phyloP scores from a whole-genome alignment of 106 monocot species.

The Phalaenopsis equestris region DNA sequence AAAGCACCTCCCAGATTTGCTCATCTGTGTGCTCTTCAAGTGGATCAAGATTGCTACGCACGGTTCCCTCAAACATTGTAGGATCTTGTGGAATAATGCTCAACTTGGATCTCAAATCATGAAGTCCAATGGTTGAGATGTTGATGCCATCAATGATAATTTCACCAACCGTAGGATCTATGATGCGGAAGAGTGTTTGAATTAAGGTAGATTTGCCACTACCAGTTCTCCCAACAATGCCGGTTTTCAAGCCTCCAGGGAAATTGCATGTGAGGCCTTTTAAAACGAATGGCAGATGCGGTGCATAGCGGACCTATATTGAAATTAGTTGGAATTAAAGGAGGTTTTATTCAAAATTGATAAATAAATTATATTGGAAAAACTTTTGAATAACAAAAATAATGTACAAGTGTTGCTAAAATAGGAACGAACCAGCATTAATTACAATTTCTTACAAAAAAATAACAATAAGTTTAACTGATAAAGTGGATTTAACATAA shows the following conservation, averaged over 20 bases:
- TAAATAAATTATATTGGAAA: neutral
- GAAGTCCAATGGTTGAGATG: constrained; percentile 70
- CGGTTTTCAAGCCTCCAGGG: constrained; percentile 58
- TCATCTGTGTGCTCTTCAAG: constrained; percentile 74
- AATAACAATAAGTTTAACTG: too few relatives aligned
- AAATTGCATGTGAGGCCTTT: constrained; percentile 62
- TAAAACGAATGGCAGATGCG: constrained; percentile 77
- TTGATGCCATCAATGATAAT: constrained; percentile 66
- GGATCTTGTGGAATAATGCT: constrained; percentile 97
- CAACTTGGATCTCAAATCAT: constrained; percentile 70
- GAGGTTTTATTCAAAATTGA: too few relatives aligned
- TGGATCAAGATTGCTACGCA: constrained; percentile 79
- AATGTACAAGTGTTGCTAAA: too few relatives aligned
- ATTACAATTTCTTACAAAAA: too few relatives aligned
- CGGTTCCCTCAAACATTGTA: constrained; percentile 87
- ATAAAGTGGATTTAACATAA: too few relatives aligned
- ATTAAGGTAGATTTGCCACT: constrained; percentile 83
- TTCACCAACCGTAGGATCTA: constrained; percentile 59
- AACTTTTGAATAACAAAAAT: too few relatives aligned
- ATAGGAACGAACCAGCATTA: too few relatives aligned
- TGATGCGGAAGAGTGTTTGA: constrained; percentile 69
- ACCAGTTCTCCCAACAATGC: constrained; percentile 81
- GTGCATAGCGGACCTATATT: constrained; percentile 57
- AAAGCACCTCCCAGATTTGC: constrained; percentile 77
- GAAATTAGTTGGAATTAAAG: neutral